Evolutionary conservation across 2,329 filamentous ascomycete species (phyloP).

Genomic region (Sclerotinia minor): DNA sequence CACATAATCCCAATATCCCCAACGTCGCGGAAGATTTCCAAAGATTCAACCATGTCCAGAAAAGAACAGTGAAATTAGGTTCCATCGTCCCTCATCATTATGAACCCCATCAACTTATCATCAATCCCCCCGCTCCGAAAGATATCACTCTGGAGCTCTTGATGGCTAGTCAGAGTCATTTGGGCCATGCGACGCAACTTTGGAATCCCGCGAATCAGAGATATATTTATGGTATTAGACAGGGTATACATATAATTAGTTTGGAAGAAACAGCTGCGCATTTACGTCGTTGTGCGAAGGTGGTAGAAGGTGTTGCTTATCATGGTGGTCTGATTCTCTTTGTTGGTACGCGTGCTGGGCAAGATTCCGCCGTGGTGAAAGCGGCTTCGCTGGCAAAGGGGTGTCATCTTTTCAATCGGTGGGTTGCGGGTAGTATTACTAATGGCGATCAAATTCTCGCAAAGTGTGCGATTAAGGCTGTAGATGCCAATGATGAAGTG

Average conservation of each 20-base stretch:
- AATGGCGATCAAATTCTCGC: constrained; percentile 89
- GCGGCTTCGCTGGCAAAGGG: constrained; percentile 76
- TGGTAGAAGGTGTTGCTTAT: constrained; percentile 83
- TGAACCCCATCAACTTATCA: constrained; percentile 64
- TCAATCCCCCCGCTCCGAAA: constrained; percentile 70
- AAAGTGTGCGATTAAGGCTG: constrained; percentile 67
- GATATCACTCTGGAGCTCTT: constrained; percentile 90
- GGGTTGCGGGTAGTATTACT: constrained; percentile 88
- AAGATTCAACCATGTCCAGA: constrained; percentile 44
- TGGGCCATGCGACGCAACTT: constrained; percentile 85
- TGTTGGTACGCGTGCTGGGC: constrained; percentile 81
- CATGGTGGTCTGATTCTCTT: constrained; percentile 85
- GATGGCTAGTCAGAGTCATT: constrained; percentile 81
- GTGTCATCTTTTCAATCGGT: constrained; percentile 89
- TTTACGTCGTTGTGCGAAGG: constrained; percentile 86
- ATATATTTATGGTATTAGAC: constrained; percentile 89
- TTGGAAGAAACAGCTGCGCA: constrained; percentile 87
- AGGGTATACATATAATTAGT: constrained; percentile 89
- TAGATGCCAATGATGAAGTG: constrained; percentile 70
- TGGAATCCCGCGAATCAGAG: constrained; percentile 95
- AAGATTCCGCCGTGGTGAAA: constrained; percentile 76
- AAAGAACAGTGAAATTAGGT: constrained; percentile 51
- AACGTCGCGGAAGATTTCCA: constrained; percentile 34
- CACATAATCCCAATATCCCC: background rate
- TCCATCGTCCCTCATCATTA: constrained; percentile 57